Base-by-base conservation (phyloP, 2,329 filamentous ascomycete species). In the Colletotrichum abscissum region DNA sequence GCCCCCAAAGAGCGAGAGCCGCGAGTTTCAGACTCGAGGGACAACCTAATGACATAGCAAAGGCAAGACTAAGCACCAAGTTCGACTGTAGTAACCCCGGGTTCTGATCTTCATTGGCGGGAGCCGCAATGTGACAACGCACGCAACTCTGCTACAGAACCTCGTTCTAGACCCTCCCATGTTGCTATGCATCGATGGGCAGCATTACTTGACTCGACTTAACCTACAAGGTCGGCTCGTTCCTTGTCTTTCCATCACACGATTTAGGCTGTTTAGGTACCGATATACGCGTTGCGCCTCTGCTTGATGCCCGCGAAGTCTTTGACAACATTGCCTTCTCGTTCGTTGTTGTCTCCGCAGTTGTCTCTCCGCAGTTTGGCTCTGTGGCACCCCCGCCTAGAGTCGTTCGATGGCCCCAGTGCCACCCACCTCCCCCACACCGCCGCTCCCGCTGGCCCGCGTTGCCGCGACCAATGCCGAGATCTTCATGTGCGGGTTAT, bases 381-480 rank as follows among this genome's bases (percentile, higher is more conserved):
- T 35, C 49, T 64, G 22, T 14, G 42, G 19, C 62, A 33, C 24
- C 49, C 60, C 62, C 62, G 46, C 62, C 62, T 16, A 24, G 26
- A 30, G 35, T 64, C 49, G 62, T 55, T 55, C 28, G 49, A 55
- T 64, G 9, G 52, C 22, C 42, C 26, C 26, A 30, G n/a, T 35
- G 60, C 33, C 33, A 35, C 33, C 5, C 4, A 33, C 19, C 6
- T 30, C 19, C 16, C 19, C 46, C 28, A 46, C 22, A 54, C 16
- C 54, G 62, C 62, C 49, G 62, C 28, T 38, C 28, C 62, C 62
- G 62, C 19, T 63, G 46, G 62, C 59, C 59, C 59, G 46, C 46
- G 42, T 54, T 63, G n/a, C 60, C 60, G 28, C 22, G 22, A 52
- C 46, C n/a, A 63, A 46, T 24, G 60, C 60, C 46, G 38, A 26